These are phyloP conservation scores for Heritiera fomes DNA, from an alignment of 345 rosid species.

Conservation along the genomic window DNA sequence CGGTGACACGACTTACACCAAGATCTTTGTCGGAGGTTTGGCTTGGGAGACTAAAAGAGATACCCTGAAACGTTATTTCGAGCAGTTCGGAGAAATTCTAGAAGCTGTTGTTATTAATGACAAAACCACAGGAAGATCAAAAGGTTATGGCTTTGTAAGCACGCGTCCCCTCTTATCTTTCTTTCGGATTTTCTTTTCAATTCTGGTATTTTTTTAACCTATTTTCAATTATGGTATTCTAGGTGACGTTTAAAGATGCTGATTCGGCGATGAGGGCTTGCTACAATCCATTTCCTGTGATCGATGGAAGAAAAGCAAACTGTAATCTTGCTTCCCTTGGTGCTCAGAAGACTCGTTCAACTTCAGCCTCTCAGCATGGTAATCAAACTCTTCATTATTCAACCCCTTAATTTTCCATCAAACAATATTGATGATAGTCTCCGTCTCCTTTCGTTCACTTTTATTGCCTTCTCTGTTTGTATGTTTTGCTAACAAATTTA, in stretches of 20 bases:
- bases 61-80: constrained; percentile 31
- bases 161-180: background rate
- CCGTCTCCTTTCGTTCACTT: background rate
- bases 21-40: constrained; percentile 50
- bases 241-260: constrained; percentile 65
- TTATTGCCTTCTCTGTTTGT: background rate
- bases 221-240: background rate
- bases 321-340: constrained; percentile 68
- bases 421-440: background rate
- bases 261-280: constrained; percentile 62
- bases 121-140: constrained; percentile 32
- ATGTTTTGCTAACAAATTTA: background rate
- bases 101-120: constrained; percentile 46
- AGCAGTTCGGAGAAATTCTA: constrained; percentile 43
- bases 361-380: constrained; percentile 22
- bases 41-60: constrained; percentile 46
- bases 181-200: background rate
- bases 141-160: constrained; percentile 45
- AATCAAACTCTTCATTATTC: background rate
- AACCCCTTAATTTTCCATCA: background rate
- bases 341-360: constrained; percentile 43
- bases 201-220: background rate
- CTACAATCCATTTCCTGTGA: constrained; percentile 53
- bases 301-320: constrained; percentile 67
- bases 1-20: constrained; percentile 47